phyloP scores from a whole-genome alignment of 768 basidiomycete species.

The Pleurotus eryngii region DNA sequence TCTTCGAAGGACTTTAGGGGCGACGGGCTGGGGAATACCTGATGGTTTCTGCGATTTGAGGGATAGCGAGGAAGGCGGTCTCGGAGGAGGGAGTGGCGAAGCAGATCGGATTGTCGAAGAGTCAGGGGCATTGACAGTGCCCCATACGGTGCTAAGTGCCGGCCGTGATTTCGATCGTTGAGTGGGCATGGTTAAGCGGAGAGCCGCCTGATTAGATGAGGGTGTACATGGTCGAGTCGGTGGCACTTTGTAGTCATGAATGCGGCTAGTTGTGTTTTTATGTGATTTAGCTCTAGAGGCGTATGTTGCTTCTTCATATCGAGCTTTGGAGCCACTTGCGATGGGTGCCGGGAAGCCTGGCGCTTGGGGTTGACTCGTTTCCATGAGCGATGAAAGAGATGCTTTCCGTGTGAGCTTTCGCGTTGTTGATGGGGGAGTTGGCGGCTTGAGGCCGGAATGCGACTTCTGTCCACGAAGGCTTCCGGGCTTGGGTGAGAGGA shows the following conservation, averaged over 20 bases:
- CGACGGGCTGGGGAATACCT: conserved; percentile 38
- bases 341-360: conserved; percentile 47
- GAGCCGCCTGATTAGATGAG: conserved; percentile 70
- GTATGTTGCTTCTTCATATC: conserved; percentile 78
- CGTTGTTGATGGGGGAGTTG: conserved; percentile 61
- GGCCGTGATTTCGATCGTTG: conserved; percentile 74
- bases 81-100: conserved; percentile 52
- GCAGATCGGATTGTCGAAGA: conserved; percentile 42
- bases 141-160: conserved; percentile 74
- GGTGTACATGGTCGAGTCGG: conserved; percentile 79
- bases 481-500: conserved; percentile 66
- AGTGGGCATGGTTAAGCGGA: conserved; percentile 86
- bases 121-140: conserved; percentile 31
- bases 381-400: conserved; percentile 73
- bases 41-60: conserved; percentile 33
- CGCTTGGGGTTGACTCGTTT: conserved; percentile 53
- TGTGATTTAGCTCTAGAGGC: conserved; percentile 77
- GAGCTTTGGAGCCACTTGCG: conserved; percentile 38
- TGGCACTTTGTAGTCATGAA: conserved; percentile 68
- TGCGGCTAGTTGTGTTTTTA: conserved; percentile 57
- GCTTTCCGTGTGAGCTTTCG: conserved; percentile 73
- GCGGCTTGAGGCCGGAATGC: conserved; percentile 75
- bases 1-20: conserved; percentile 65
- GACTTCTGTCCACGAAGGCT: conserved; percentile 84
- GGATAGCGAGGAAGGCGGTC: conserved; percentile 57